phyloP scores from a whole-genome alignment of 1,284 basidiomycete species.

The Coriolopsis trogii region DNA sequence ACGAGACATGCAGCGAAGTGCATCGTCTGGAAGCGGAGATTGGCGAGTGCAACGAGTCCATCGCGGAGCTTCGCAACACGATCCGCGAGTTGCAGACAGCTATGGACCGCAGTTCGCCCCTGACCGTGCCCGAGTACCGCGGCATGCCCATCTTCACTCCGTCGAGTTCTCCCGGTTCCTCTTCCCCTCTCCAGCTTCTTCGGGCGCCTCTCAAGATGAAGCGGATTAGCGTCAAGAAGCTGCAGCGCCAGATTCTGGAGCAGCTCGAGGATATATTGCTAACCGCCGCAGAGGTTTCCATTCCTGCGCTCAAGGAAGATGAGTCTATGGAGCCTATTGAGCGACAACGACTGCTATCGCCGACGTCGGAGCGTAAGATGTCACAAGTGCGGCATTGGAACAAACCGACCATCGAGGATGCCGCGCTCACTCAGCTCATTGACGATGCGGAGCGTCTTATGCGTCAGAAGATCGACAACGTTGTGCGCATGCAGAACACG shows the following conservation, averaged over 20 bases:
- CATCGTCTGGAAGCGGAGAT: constrained; percentile 98
- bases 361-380: constrained; percentile 83
- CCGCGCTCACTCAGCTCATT: constrained; percentile 80
- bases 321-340: constrained; percentile 91
- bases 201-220: constrained; percentile 69
- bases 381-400: constrained; percentile 83
- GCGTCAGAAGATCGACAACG: constrained; percentile 92
- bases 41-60: constrained; percentile 89
- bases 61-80: constrained; percentile 83
- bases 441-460: constrained; percentile 89
- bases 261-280: constrained; percentile 86
- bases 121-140: constrained; percentile 76
- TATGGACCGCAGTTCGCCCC: constrained; percentile 66
- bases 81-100: constrained; percentile 73
- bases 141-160: constrained; percentile 84
- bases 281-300: constrained; percentile 81
- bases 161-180: constrained; percentile 65
- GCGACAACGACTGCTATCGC: constrained; percentile 87
- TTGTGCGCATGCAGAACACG: constrained; percentile 97
- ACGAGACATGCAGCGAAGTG: constrained; percentile 97
- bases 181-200: constrained; percentile 74
- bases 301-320: constrained; percentile 90
- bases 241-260: constrained; percentile 80
- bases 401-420: constrained; percentile 83
- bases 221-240: constrained; percentile 78